A percentile compares a stretch with the other conserved stretches of the same genome.
phyloP scores from a whole-genome alignment of 176 grass and related monocot genomes.

The Aegilops bicornis region DNA sequence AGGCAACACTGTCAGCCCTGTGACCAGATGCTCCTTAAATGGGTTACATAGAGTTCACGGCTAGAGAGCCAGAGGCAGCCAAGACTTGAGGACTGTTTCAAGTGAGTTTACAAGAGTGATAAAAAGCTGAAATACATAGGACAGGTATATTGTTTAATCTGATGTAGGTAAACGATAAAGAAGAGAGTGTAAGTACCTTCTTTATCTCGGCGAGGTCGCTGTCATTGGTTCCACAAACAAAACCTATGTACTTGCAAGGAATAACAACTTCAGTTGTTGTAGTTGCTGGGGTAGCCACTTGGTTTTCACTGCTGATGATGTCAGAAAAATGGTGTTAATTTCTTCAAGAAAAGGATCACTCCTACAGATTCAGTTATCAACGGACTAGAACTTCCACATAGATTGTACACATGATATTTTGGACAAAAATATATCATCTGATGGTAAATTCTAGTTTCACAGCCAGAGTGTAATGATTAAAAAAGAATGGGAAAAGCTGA shows the following conservation, averaged over 20 bases:
- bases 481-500: neutral
- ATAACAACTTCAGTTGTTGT: slow-evolving; percentile 57
- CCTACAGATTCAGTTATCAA: slow-evolving; percentile 10
- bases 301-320: slow-evolving; percentile 46
- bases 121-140: neutral
- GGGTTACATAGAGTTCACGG: neutral
- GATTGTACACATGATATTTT: neutral
- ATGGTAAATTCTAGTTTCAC: neutral
- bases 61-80: neutral
- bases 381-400: slow-evolving; percentile 1
- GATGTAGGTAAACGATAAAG: slow-evolving; percentile 20
- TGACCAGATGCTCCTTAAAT: neutral
- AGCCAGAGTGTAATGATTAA: neutral
- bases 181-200: slow-evolving; percentile 41
- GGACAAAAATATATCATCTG: neutral
- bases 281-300: slow-evolving; percentile 36
- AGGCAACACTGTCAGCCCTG: slow-evolving; percentile 7
- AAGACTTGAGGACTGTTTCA: neutral
- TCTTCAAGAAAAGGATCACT: neutral
- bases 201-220: slow-evolving; percentile 59
- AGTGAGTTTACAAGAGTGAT: neutral
- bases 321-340: slow-evolving; percentile 10
- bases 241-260: slow-evolving; percentile 57
- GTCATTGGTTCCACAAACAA: slow-evolving; percentile 50
- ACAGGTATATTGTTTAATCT: neutral